These are phyloP conservation scores for Talaromyces sp. DNA, from an alignment of 2,329 filamentous ascomycete genomes.

Conservation along the genomic window DNA sequence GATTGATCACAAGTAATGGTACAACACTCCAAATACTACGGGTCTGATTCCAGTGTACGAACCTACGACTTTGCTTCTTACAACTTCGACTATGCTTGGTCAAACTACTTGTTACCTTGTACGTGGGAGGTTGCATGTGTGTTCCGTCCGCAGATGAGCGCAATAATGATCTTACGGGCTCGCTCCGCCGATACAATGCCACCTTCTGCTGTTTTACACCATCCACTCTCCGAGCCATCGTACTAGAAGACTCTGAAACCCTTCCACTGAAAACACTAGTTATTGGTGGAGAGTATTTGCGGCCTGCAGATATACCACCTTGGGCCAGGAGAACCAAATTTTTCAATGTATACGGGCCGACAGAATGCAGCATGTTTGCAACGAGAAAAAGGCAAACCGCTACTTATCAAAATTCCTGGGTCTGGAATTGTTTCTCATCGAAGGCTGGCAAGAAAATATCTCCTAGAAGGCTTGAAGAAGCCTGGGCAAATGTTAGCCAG, in stretches of 20 bases:
- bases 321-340: constrained; percentile 47
- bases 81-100: constrained; percentile 48
- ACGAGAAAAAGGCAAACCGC: neutral
- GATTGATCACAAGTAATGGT: constrained; percentile 42
- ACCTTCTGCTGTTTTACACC: constrained; percentile 56
- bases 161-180: constrained; percentile 11
- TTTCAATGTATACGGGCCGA: constrained; percentile 37
- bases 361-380: constrained; percentile 1
- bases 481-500: neutral
- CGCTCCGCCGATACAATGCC: constrained; percentile 45
- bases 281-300: constrained; percentile 38
- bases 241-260: constrained; percentile 10
- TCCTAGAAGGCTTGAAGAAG: neutral
- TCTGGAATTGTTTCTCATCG: neutral
- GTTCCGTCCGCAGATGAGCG: constrained; percentile 48
- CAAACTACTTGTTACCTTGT: constrained; percentile 50
- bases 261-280: constrained; percentile 32
- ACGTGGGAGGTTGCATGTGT: constrained; percentile 54
- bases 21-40: constrained; percentile 50
- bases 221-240: constrained; percentile 44
- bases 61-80: constrained; percentile 55
- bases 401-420: neutral
- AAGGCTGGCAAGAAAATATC: neutral
- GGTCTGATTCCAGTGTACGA: constrained; percentile 56
- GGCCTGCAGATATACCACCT: constrained; percentile 57